phyloP scores from a whole-genome alignment of 1,284 basidiomycete species.

The Erythrobasidium hasegawianum region DNA sequence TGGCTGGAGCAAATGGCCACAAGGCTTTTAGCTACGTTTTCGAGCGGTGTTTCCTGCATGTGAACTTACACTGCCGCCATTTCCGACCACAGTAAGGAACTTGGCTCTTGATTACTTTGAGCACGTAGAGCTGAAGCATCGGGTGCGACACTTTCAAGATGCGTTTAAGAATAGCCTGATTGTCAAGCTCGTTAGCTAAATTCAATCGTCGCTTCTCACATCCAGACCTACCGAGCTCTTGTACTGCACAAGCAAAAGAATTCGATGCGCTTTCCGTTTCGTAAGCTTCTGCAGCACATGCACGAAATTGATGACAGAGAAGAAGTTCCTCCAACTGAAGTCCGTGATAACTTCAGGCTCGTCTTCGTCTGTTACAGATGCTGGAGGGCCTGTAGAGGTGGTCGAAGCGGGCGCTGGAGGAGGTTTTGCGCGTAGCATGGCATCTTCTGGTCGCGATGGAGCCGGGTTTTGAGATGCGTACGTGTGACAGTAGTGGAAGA shows the following conservation, averaged over 20 bases:
- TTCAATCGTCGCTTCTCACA: too few relatives aligned
- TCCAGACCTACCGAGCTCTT: conserved; percentile 91
- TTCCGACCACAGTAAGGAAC: conserved; percentile 97
- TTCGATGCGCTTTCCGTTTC: conserved; percentile 88
- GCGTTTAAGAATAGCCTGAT: conserved; percentile 86
- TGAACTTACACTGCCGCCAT: conserved; percentile 90
- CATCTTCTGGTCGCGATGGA: conserved; percentile 50
- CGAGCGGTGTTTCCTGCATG: too few relatives aligned
- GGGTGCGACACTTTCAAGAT: conserved; percentile 93
- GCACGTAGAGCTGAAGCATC: conserved; percentile 87
- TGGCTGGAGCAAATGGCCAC: conserved; percentile 61
- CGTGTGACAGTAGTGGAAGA: conserved; percentile 88
- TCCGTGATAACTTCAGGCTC: conserved; percentile 90
- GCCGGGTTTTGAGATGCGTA: conserved; percentile 51
- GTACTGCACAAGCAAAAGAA: conserved; percentile 94
- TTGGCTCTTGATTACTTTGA: conserved; percentile 98
- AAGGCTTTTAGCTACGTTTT: too few relatives aligned
- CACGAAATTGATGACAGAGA: conserved; percentile 95
- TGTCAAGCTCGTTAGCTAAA: too few relatives aligned
- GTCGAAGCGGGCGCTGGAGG: conserved; percentile 61
- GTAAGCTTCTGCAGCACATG: conserved; percentile 98
- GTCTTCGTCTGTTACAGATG: conserved; percentile 57
- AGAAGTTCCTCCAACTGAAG: conserved; percentile 98
- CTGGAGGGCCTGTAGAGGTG: conserved; percentile 49
- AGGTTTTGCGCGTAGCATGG: conserved; percentile 58